Percentiles rank a stretch among this genome's conserved stretches.
phyloP scores from a whole-genome alignment of 2,329 filamentous ascomycete genomes.

The Phoma sp. region DNA sequence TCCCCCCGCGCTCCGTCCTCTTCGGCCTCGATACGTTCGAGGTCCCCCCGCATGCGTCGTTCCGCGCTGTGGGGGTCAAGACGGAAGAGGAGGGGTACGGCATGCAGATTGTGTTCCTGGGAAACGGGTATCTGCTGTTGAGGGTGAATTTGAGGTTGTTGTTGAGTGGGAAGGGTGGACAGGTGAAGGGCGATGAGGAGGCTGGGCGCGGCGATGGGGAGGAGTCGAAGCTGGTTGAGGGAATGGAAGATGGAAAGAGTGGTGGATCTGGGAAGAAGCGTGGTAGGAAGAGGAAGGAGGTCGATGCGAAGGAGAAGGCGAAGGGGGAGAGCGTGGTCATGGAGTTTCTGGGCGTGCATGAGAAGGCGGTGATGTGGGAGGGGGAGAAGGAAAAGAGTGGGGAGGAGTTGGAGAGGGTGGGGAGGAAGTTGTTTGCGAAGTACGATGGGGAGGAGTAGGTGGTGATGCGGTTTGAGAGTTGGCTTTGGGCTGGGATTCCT shows the following conservation, averaged over 20 bases:
- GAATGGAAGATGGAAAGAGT: constrained; percentile 26
- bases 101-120: constrained; percentile 37
- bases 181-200: no score
- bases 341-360: constrained; percentile 34
- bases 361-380: constrained; percentile 23
- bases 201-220: no score
- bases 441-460: constrained; percentile 20
- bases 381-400: constrained; percentile 20
- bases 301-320: constrained; percentile 10
- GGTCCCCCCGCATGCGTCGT: constrained; percentile 37
- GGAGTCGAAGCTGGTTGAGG: background rate
- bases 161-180: constrained; percentile 29
- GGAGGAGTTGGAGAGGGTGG: constrained; percentile 26
- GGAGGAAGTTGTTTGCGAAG: constrained; percentile 24
- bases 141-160: constrained; percentile 35
- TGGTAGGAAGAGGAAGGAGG: constrained; percentile 26
- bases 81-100: constrained; percentile 32
- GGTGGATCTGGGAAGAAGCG: constrained; percentile 11
- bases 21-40: constrained; percentile 26
- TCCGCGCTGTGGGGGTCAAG: constrained; percentile 26
- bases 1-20: constrained; percentile 37
- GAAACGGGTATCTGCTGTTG: constrained; percentile 37
- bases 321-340: constrained; percentile 10
- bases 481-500: no score
- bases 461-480: background rate